Conservation (phyloP, 1,139 yeast genomes). For the Blastobotrys indianensis region DNA sequence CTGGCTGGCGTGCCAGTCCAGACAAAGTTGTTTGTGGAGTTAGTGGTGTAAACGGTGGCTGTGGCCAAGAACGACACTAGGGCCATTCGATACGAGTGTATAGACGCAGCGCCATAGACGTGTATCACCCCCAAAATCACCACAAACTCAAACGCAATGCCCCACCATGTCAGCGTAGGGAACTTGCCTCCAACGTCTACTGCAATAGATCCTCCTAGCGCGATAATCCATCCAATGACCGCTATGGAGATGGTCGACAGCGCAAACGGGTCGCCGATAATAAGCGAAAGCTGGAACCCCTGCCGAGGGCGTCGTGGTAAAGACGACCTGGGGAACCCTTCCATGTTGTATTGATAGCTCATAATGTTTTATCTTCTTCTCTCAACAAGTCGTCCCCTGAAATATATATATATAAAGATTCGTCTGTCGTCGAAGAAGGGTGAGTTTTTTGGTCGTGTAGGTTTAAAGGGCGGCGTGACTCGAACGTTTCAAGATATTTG, state of each 20-base stretch:
- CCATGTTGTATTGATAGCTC: constrained; percentile 5
- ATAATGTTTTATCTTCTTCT: neutral
- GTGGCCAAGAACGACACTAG: constrained; percentile 49
- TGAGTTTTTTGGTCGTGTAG: too few species aligned
- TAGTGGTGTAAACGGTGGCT: constrained; percentile 77
- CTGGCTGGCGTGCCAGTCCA: constrained; percentile 59
- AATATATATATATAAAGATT: neutral
- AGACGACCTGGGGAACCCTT: constrained; percentile 5
- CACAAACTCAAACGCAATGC: constrained; percentile 72
- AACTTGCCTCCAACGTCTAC: constrained; percentile 38
- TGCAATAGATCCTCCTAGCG: constrained; percentile 75
- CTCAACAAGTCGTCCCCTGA: neutral
- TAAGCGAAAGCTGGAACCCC: constrained; percentile 19
- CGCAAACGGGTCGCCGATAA: constrained; percentile 39
- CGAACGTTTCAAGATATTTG: too few species aligned
- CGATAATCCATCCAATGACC: constrained; percentile 63
- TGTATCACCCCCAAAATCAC: constrained; percentile 50
- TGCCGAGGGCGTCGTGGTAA: constrained; percentile 7
- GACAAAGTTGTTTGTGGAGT: constrained; percentile 73
- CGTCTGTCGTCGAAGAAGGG: neutral
- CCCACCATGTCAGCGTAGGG: constrained; percentile 97
- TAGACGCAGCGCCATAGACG: constrained; percentile 59
- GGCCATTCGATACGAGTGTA: constrained; percentile 67
- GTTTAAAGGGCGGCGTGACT: too few species aligned
- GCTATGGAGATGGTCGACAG: constrained; percentile 34